phyloP scores from a whole-genome alignment of 2,329 filamentous ascomycete genomes.

The Mollisia scopiformis region DNA sequence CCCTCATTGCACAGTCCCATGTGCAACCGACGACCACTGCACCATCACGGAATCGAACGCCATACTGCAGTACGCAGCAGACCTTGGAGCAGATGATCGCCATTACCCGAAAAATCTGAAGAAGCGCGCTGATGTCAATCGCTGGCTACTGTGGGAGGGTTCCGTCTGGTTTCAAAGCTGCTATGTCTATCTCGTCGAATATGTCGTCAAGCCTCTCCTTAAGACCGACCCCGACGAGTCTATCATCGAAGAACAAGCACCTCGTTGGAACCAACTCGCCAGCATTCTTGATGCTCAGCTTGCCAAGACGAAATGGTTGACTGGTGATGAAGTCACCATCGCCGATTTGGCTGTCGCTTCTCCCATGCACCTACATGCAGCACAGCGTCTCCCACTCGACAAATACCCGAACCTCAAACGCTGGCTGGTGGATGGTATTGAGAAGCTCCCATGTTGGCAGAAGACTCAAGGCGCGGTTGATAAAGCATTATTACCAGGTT shows the following conservation, averaged over 20 bases:
- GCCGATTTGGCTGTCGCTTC: conserved; percentile 22
- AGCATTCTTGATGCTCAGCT: conserved; percentile 20
- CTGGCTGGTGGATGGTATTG: conserved; percentile 14
- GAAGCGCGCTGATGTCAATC: conserved; percentile 17
- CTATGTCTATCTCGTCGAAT: conserved; percentile 21
- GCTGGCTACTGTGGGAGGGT: conserved; percentile 23
- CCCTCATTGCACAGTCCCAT: neutral
- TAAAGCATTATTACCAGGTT: conserved; percentile 16
- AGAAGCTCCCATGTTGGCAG: conserved; percentile 19
- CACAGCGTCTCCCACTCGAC: conserved; percentile 14
- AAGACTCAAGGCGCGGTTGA: conserved; percentile 22
- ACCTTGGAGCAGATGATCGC: neutral
- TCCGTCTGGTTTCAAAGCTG: conserved; percentile 22
- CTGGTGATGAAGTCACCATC: conserved; percentile 18
- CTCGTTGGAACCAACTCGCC: conserved; percentile 14
- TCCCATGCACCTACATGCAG: conserved; percentile 15
- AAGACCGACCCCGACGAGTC: conserved; percentile 15
- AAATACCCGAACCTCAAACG: conserved; percentile 16
- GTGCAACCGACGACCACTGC: conserved; percentile 12
- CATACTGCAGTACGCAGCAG: conserved; percentile 23
- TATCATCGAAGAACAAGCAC: conserved; percentile 12
- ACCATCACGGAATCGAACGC: conserved; percentile 22
- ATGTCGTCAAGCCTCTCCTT: conserved; percentile 20
- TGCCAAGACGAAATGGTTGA: conserved; percentile 17
- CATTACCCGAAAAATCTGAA: conserved; percentile 22